Evolutionary conservation across 2,329 filamentous ascomycete species (phyloP), one percentile per base, ranked within the genome.

Genomic region (Basipetospora chlamydospora): DNA sequence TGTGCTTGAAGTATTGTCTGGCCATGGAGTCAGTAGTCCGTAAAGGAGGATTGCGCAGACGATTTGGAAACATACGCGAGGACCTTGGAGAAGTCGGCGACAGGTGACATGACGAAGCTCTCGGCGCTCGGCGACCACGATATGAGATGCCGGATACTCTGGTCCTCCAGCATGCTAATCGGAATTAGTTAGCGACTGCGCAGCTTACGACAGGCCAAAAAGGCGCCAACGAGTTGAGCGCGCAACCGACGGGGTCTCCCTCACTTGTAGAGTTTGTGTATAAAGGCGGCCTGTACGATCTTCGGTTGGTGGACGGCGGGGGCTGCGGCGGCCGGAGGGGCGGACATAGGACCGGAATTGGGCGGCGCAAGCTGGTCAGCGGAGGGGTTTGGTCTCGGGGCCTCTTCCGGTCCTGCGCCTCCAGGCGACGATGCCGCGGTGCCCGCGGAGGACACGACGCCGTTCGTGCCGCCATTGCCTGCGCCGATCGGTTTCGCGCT

Each of bases 1-100:
- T 98, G 56, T 98, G 90, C 53, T 98, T 98, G 58, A 98, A 98
- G 55, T 98, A 98, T 73, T 93, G 86, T 38, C 88, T 94, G 49
- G n/a, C n/a, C 25, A 33, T 26, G 26, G 10, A 13, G 28, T 35
- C 9, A 38, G 26, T 18, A 35, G 25, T 30, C 9, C n/a, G 21
- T 11, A 26, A 21, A 26, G 13, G 25, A 21, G 30, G 25, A 28
- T 13, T 15, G 26, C 11, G 23, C 33, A 28, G 17, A 35, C 41
- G 43, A n/a, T 32, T 35, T 47, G 39, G 44, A 42, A 42, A 77
- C 81, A 58, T 73, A 95, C 88, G 90, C 85, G 52, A 98, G 67
- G 37, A 96, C 90, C 69, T 95, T 96, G 44, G 88, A 94, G 55
- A 98, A 98, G 55, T 96, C 90, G 50, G 83, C 83, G 7, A 87